Evolutionary conservation across 495 filamentous ascomycete genomes (phyloP).

Genomic region (Terfezia claveryi): DNA sequence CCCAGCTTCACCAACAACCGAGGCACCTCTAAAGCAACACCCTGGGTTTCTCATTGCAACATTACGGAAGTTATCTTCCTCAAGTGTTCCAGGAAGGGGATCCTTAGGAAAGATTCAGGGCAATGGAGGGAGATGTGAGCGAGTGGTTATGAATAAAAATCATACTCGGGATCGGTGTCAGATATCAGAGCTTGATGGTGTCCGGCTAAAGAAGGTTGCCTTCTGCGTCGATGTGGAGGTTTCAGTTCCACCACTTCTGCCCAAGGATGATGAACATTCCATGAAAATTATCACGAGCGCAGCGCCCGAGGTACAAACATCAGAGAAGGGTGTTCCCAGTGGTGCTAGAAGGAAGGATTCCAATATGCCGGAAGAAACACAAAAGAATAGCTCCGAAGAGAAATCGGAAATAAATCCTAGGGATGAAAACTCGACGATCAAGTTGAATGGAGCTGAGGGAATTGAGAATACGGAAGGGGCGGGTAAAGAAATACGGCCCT

Average conservation of each 20-base stretch:
- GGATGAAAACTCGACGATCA: slow-evolving; percentile 14
- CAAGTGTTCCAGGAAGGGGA: slow-evolving; percentile 29
- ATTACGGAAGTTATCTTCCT: slow-evolving; percentile 57
- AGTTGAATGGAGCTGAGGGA: slow-evolving; percentile 34
- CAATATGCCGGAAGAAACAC: slow-evolving; percentile 11
- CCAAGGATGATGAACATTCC: slow-evolving; percentile 4
- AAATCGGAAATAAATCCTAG: neutral
- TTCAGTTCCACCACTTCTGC: slow-evolving; percentile 26
- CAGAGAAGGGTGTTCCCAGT: slow-evolving; percentile 1
- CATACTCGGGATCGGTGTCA: slow-evolving; percentile 52
- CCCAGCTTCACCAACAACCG: slow-evolving; percentile 13
- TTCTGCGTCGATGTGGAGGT: slow-evolving; percentile 98
- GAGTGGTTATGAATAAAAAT: slow-evolving; percentile 72
- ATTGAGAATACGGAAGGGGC: slow-evolving; percentile 45
- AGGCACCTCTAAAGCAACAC: slow-evolving; percentile 23
- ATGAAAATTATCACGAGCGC: slow-evolving; percentile 10
- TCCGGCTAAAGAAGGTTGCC: slow-evolving; percentile 63
- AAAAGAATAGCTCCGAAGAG: neutral
- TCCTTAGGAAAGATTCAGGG: slow-evolving; percentile 26
- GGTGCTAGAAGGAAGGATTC: neutral
- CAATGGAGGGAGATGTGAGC: slow-evolving; percentile 38
- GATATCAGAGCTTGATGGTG: slow-evolving; percentile 55
- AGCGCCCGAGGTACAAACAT: slow-evolving; percentile 7
- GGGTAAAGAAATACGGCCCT: neutral
- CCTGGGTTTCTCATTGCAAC: slow-evolving; percentile 63